Evolutionary conservation across 1,284 basidiomycete genomes (phyloP).

Genomic region (Trametes versicolor): DNA sequence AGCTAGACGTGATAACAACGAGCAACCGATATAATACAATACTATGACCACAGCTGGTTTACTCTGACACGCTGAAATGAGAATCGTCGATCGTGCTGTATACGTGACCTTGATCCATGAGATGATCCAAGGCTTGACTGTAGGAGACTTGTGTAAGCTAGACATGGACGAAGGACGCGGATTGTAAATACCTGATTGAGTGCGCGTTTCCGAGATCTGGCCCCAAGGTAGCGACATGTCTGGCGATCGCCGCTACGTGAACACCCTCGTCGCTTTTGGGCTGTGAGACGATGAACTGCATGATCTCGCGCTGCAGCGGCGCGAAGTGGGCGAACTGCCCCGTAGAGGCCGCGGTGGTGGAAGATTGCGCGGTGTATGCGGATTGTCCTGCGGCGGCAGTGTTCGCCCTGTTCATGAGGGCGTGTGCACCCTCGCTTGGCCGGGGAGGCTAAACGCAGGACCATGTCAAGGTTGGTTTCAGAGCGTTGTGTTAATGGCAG

Average conservation of each 20-base stretch:
- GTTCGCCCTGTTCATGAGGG: conserved; percentile 14
- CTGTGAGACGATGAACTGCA: conserved; percentile 54
- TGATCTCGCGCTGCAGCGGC: conserved; percentile 57
- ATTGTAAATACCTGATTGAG: conserved; percentile 51
- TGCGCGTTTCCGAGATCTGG: conserved; percentile 40
- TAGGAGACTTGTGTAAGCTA: not conserved
- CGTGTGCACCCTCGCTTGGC: conserved; percentile 36
- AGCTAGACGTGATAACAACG: conserved; percentile 15
- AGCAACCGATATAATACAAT: conserved; percentile 13
- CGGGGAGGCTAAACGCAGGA: conserved; percentile 40
- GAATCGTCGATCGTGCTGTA: conserved; percentile 64
- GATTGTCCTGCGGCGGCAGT: conserved; percentile 33
- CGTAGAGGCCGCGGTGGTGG: conserved; percentile 30
- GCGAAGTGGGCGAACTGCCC: conserved; percentile 53
- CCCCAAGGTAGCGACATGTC: conserved; percentile 38
- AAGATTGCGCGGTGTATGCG: conserved; percentile 46
- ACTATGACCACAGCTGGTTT: conserved; percentile 13
- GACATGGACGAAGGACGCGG: not conserved
- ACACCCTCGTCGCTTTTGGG: conserved; percentile 54
- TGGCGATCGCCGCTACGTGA: conserved; percentile 57
- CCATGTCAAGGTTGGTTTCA: conserved; percentile 14
- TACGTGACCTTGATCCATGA: conserved; percentile 65
- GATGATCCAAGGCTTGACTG: conserved; percentile 58
- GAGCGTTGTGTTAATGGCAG: not conserved
- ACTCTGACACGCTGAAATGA: conserved; percentile 48